Base-by-base conservation (phyloP, 2,329 filamentous ascomycete species). In the Claviceps humidiphila region DNA sequence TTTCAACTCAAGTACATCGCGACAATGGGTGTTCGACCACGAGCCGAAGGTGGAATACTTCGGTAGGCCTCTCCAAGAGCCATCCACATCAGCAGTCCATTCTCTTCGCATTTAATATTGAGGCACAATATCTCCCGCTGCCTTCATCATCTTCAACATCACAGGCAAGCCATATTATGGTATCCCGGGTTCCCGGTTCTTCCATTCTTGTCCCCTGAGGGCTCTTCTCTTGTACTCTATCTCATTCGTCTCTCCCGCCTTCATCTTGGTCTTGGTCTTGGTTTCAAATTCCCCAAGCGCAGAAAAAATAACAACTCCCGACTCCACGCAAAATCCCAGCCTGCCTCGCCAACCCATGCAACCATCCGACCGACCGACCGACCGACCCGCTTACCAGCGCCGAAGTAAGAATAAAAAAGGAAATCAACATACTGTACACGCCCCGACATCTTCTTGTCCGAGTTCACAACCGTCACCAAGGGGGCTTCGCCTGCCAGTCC, bases 261-360 rank as follows among this genome's bases (percentile, higher is more conserved):
- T 57, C 58, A 53, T 60, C 59, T 59, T 59, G 59, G 54, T 57
- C 59, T 49, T 57, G 51, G 58, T 24, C 22, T 44, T 9, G 4
- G 1, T 20, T 24, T 20, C 24, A 34, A 16, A 45, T 24, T 22
- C 14, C 4, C 14, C 43, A 14, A 45, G 22, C 13, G 43, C 4
- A n/a, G 43, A 30, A 43, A 43, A n/a, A 14, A 46, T 34, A 34
- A 34, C 56, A 57, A 64, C 62, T 62, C 64, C 62, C 60, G 65
- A 68, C 66, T 68, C 66, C 66, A 53, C 60, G 66, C 66, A 67
- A 66, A 65, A 63, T 61, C 57, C 55, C 50, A 52, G 56, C 56
- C 58, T 60, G 58, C 30, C 30, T 34, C 30, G 30, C 47, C 47
- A 50, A 47, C 40, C 47, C 56, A 48, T 37, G 41, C 52, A 48